Percentiles rank a stretch among this genome's conserved stretches.
phyloP scores from a whole-genome alignment of 2,329 filamentous ascomycete genomes.

The Aureobasidium sp. region DNA sequence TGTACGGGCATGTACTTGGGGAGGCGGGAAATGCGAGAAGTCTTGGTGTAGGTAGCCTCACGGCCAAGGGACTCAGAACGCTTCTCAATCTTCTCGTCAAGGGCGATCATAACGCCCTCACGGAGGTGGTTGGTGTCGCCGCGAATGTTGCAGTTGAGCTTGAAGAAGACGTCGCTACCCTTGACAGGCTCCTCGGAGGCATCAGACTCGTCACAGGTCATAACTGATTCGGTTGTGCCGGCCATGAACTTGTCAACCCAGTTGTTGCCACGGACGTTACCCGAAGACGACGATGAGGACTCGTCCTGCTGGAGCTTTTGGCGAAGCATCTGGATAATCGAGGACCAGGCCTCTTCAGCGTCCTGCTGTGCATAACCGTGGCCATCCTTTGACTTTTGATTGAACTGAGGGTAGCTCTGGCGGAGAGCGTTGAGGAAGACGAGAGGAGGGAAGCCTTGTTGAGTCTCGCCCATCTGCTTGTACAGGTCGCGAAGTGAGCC shows the following conservation, averaged over 20 bases:
- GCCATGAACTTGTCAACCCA: slow-evolving; percentile 79
- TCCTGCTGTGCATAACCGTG: slow-evolving; percentile 94
- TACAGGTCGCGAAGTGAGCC: slow-evolving; percentile 73
- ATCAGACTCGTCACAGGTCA: slow-evolving; percentile 74
- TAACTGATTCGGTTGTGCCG: slow-evolving; percentile 67
- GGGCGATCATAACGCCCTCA: slow-evolving; percentile 73
- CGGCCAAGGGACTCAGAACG: slow-evolving; percentile 66
- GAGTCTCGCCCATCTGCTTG: slow-evolving; percentile 80
- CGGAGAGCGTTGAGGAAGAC: slow-evolving; percentile 76
- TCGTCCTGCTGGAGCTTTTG: slow-evolving; percentile 57
- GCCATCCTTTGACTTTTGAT: slow-evolving; percentile 74
- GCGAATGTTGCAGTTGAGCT: slow-evolving; percentile 94
- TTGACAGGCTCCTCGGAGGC: slow-evolving; percentile 64
- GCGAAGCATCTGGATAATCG: slow-evolving; percentile 77
- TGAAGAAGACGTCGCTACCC: slow-evolving; percentile 70
- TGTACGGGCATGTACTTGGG: slow-evolving; percentile 96
- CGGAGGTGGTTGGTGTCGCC: slow-evolving; percentile 78
- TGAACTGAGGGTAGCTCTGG: slow-evolving; percentile 80
- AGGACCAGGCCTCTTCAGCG: slow-evolving; percentile 96
- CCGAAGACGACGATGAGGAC: slow-evolving; percentile 52
- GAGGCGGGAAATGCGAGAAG: slow-evolving; percentile 76
- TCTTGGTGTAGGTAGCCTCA: slow-evolving; percentile 81
- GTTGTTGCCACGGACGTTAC: slow-evolving; percentile 17
- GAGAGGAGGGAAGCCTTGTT: slow-evolving; percentile 75
- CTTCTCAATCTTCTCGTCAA: slow-evolving; percentile 90